These are phyloP conservation scores for Syncephalastrum sp. DNA, from an alignment of 371 early-diverging fungal species.

Conservation along the genomic window DNA sequence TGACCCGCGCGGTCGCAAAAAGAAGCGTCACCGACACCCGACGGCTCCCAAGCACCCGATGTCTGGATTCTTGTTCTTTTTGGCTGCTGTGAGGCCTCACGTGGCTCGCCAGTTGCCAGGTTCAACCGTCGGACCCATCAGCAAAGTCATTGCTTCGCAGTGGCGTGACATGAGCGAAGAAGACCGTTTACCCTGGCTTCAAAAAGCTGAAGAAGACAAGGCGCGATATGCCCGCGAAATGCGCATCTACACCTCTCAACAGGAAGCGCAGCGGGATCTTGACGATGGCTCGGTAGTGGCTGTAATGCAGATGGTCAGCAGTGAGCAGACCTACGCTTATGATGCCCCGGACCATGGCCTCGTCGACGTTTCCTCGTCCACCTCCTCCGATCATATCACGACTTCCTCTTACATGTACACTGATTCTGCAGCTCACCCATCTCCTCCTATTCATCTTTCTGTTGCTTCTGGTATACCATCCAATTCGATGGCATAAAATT, in stretches of 20 bases:
- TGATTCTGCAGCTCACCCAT: not conserved
- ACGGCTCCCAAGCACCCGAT: constrained; percentile 80
- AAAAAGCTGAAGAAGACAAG: constrained; percentile 71
- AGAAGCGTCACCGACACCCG: constrained; percentile 67
- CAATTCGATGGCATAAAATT: not conserved
- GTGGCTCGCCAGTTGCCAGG: constrained; percentile 63
- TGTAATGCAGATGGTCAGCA: constrained; percentile 21
- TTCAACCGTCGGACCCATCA: constrained; percentile 71
- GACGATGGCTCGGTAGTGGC: constrained; percentile 18
- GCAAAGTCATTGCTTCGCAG: constrained; percentile 60
- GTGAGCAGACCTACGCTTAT: too few species aligned
- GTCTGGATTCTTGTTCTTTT: constrained; percentile 73
- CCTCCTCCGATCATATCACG: too few species aligned
- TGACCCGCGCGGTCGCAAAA: constrained; percentile 59
- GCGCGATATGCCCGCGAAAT: constrained; percentile 76
- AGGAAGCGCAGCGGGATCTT: constrained; percentile 11
- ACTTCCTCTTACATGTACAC: too few species aligned
- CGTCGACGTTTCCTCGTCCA: too few species aligned
- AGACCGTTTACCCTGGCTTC: constrained; percentile 62
- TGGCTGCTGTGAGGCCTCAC: constrained; percentile 59
- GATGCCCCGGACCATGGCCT: too few species aligned
- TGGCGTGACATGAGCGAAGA: constrained; percentile 68
- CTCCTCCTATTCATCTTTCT: constrained; percentile 4
- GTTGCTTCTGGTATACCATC: constrained; percentile 8
- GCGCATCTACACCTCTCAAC: constrained; percentile 50